phyloP scores from a whole-genome alignment of 805 yeast genomes.

The Candida vartiovaarae region DNA sequence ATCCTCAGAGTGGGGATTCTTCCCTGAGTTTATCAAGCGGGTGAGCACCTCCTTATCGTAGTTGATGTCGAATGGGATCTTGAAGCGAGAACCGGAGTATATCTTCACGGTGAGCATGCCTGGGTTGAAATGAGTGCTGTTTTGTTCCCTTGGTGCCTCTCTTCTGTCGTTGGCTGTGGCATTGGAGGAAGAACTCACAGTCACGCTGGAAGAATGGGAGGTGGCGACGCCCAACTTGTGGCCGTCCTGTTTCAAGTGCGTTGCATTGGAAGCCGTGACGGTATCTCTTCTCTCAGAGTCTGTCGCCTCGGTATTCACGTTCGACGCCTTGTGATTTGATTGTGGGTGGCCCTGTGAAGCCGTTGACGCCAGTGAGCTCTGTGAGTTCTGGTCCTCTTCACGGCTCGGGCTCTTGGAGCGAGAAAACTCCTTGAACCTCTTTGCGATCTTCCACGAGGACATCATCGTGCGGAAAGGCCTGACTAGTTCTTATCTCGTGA shows the following conservation, averaged over 20 bases:
- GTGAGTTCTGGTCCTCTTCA: conserved; percentile 1
- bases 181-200: neutral
- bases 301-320: conserved; percentile 1
- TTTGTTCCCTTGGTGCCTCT: conserved; percentile 2
- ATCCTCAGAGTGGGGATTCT: conserved; percentile 19
- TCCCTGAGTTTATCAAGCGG: conserved; percentile 58
- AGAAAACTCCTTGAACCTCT: conserved; percentile 26
- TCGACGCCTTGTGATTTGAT: too few relatives aligned
- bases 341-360: too few relatives aligned
- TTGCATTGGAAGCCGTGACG: conserved; percentile 3
- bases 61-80: conserved; percentile 63
- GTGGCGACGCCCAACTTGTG: conserved; percentile 1
- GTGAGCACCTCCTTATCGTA: conserved; percentile 56
- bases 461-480: conserved; percentile 12
- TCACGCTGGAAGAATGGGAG: conserved; percentile 4
- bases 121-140: conserved; percentile 34
- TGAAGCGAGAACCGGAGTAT: conserved; percentile 60
- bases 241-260: neutral
- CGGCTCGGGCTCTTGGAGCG: conserved; percentile 19
- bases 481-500: too few relatives aligned
- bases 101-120: conserved; percentile 76
- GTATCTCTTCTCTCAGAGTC: conserved; percentile 8
- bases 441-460: conserved; percentile 37
- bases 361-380: too few relatives aligned
- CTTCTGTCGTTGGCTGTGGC: neutral